A percentile compares a stretch with the other conserved stretches of the same genome.
Evolutionary conservation across 768 basidiomycete genomes (phyloP).

Genomic region (Kwoniella europaea): DNA sequence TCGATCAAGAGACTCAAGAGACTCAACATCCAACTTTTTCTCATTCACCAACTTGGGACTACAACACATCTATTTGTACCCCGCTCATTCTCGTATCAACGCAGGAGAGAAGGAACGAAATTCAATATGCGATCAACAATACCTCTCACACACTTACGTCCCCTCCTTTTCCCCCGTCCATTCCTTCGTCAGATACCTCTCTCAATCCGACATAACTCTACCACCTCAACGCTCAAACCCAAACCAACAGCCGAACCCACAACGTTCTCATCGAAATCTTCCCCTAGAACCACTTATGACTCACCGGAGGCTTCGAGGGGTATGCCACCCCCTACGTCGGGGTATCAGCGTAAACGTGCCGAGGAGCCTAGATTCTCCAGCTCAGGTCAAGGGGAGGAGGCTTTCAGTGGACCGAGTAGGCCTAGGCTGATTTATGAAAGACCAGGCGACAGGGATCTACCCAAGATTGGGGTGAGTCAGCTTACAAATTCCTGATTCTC

Average conservation of each 20-base stretch:
- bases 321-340: conserved; percentile 24
- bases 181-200: not conserved
- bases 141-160: not conserved
- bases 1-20: not conserved
- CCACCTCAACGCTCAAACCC: not conserved
- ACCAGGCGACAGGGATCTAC: conserved; percentile 49
- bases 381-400: conserved; percentile 16
- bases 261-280: conserved; percentile 43
- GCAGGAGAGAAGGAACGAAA: no score
- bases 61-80: no score
- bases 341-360: not conserved
- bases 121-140: conserved; percentile 9
- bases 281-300: conserved; percentile 40
- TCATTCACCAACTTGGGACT: no score
- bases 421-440: conserved; percentile 54
- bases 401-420: conserved; percentile 52
- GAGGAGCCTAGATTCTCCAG: not conserved
- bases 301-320: conserved; percentile 42
- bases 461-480: conserved; percentile 42
- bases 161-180: not conserved
- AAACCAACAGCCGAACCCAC: conserved; percentile 30
- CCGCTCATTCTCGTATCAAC: no score
- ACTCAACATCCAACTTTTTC: no score
- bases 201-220: not conserved
- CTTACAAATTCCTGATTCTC: not conserved